Base-by-base conservation (phyloP, 2,329 filamentous ascomycete species). In the Fusarium nurragi region DNA sequence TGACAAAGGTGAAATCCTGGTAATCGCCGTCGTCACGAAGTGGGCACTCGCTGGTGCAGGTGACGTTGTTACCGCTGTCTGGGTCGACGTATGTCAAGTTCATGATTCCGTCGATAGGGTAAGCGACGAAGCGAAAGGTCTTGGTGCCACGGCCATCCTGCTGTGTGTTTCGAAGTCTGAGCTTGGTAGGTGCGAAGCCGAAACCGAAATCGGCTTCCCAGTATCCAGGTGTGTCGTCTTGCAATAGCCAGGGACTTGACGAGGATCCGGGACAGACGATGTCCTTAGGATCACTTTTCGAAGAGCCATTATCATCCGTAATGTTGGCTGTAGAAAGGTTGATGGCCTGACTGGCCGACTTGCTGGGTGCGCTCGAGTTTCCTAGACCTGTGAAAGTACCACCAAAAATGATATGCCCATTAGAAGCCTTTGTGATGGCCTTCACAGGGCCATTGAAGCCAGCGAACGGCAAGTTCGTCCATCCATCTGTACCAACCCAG, bases 381-480 rank as follows among this genome's bases (percentile, higher is more conserved):
- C 93, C 93, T 10, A 98, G 79, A 9, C 93, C 93, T 56, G 92
- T 93, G 74, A 99, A 99, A 54, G 86, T 87, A 46, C 95, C 95
- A 43, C 93, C 96, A 74, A 97, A 99, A 53, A 98, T 86, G 65
- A 99, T 91, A 74, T 96, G 91, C 10, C 91, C 92, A 69, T 92
- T 90, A 2, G 89, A 83, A 19, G 89, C 87, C 78, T 92, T 93
- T 47, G 88, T 84, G 68, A 99, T 98, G 34, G 94, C 91, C 63
- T 87, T 87, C 48, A 99, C 93, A 3, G 92, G 92, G 23, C 94
- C 94, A 77, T 98, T 98, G 79, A 99, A 97, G 21, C 96, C 96
- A 37, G 89, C 88, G 80, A 99, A 99, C 4, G 94, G 90, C 54
- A 99, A 80, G 71, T 92, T 90, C 19, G 85, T 86, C 90, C 92